phyloP scores from a whole-genome alignment of 169 alveolate genomes.

The Ichthyophthirius multifiliis region DNA sequence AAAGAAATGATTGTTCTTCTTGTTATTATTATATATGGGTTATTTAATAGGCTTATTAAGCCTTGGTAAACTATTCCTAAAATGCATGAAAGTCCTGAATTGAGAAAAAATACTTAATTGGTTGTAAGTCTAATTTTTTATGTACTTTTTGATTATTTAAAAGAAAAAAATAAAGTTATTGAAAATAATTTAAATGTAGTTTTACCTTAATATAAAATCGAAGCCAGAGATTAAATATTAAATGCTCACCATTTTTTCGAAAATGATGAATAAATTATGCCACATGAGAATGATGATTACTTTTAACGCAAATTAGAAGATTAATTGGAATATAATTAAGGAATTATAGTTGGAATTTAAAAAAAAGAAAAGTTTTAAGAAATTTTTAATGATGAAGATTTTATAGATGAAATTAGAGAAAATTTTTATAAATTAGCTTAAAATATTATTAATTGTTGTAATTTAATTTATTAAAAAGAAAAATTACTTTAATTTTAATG shows the following conservation, averaged over 20 bases:
- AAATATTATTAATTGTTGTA: too few species aligned
- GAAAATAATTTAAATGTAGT: background rate
- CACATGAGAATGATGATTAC: too few species aligned
- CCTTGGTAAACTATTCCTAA: background rate
- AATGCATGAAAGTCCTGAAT: background rate
- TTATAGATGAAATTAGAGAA: too few species aligned
- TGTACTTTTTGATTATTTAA: background rate
- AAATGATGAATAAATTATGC: too few species aligned
- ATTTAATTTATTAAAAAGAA: too few species aligned
- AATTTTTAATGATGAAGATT: too few species aligned
- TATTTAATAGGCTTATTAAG: background rate
- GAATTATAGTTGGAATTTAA: too few species aligned
- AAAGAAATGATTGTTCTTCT: background rate
- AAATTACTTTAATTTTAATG: too few species aligned
- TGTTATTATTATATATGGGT: background rate
- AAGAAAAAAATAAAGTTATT: background rate
- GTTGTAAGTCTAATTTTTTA: background rate
- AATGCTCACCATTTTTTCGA: background rate
- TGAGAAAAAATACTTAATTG: background rate
- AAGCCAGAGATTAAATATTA: background rate
- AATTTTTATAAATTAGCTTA: too few species aligned
- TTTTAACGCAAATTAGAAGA: too few species aligned
- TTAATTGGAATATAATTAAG: too few species aligned
- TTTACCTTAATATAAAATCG: background rate
- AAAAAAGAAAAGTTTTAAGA: too few species aligned